Percentiles rank a stretch among this genome's conserved stretches.
phyloP scores from a whole-genome alignment of 306 rosid species.

The Casuarina glauca region DNA sequence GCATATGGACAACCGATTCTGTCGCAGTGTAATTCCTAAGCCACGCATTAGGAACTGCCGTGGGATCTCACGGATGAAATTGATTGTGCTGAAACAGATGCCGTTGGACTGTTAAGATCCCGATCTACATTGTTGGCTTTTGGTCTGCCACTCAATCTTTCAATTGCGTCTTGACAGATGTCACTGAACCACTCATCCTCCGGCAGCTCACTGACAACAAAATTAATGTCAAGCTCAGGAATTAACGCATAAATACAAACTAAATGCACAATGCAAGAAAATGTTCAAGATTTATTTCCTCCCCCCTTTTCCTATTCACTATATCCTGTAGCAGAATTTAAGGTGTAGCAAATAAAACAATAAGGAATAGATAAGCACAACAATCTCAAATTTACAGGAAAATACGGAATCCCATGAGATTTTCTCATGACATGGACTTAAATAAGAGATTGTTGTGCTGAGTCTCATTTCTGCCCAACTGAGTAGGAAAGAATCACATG shows the following conservation, averaged over 20 bases:
- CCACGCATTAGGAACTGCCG: constrained; percentile 61
- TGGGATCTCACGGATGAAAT: constrained; percentile 93
- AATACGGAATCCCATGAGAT: too few species aligned
- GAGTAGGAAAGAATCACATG: too few species aligned
- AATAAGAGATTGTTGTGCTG: too few species aligned
- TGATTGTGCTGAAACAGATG: constrained; percentile 95
- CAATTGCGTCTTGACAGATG: constrained; percentile 79
- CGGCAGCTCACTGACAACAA: constrained; percentile 64
- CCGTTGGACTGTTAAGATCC: constrained; percentile 90
- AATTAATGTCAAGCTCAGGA: constrained; percentile 17
- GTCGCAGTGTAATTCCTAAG: constrained; percentile 43
- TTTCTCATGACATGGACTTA: too few species aligned
- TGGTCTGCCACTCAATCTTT: constrained; percentile 88
- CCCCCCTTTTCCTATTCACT: not conserved
- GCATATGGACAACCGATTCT: constrained; percentile 20
- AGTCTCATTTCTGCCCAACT: too few species aligned
- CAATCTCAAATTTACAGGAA: too few species aligned
- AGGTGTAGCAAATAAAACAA: too few species aligned
- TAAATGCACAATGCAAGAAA: too few species aligned
- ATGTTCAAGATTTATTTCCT: not conserved
- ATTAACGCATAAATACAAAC: not conserved
- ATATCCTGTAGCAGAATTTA: too few species aligned
- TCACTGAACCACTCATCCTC: constrained; percentile 96
- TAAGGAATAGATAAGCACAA: too few species aligned
- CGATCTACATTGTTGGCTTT: constrained; percentile 78